Evolutionary conservation across 495 filamentous ascomycete species (phyloP).

Genomic region (Penicillium mononematosum): DNA sequence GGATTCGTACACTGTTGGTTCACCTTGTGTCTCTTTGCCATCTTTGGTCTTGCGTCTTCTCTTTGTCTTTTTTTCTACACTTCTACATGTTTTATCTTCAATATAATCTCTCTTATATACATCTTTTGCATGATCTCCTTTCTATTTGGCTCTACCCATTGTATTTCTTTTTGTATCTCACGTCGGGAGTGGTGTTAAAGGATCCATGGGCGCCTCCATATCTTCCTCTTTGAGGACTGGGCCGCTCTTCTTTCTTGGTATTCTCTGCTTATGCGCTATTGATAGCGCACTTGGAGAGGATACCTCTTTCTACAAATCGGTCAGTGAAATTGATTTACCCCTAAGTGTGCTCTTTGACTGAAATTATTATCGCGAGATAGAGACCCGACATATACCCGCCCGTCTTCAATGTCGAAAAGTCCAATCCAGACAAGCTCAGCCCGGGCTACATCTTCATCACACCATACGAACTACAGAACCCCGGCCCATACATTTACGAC

Average conservation of each 20-base stretch:
- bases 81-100: background rate
- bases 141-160: background rate
- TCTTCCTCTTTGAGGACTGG: conserved; percentile 17
- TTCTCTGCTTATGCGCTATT: conserved; percentile 18
- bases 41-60: background rate
- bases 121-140: background rate
- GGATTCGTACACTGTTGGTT: conserved; percentile 3
- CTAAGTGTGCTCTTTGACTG: background rate
- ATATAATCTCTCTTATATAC: background rate
- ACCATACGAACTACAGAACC: conserved; percentile 41
- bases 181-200: conserved; percentile 22
- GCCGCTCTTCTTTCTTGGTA: conserved; percentile 13
- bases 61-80: background rate
- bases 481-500: conserved; percentile 48
- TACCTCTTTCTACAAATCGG: conserved; percentile 31
- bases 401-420: conserved; percentile 31
- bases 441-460: conserved; percentile 47
- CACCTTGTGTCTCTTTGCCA: background rate
- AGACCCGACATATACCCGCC: conserved; percentile 45
- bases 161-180: background rate
- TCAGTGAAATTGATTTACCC: conserved; percentile 5
- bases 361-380: conserved; percentile 18
- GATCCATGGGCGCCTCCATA: conserved; percentile 25
- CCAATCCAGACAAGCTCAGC: conserved; percentile 31
- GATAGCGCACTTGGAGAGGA: conserved; percentile 18